Percentiles rank a stretch among this genome's conserved stretches.
These are phyloP conservation scores for Boeremia lycopersici DNA, from an alignment of 2,329 filamentous ascomycete genomes.

Conservation along the genomic window DNA sequence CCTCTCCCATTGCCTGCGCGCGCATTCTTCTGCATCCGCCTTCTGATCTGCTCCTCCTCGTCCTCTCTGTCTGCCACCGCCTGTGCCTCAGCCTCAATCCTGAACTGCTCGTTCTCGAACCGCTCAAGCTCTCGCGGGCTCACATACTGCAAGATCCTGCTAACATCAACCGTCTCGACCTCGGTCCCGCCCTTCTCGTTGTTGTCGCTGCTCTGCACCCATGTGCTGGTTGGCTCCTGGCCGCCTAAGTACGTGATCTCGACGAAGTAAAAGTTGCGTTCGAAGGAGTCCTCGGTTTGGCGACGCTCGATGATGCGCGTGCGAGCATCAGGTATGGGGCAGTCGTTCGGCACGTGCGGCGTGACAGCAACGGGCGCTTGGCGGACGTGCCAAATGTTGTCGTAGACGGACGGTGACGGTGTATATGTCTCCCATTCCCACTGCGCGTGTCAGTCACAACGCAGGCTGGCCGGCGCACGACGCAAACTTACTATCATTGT, in stretches of 20 bases:
- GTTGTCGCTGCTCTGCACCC: slow-evolving; percentile 12
- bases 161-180: slow-evolving; percentile 32
- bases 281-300: slow-evolving; percentile 31
- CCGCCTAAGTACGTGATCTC: slow-evolving; percentile 19
- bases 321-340: slow-evolving; percentile 36
- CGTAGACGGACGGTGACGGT: slow-evolving; percentile 36
- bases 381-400: slow-evolving; percentile 38
- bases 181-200: slow-evolving; percentile 14
- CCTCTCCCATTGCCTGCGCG: slow-evolving; percentile 10
- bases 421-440: slow-evolving; percentile 40
- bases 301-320: slow-evolving; percentile 39
- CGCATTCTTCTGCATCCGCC: slow-evolving; percentile 34
- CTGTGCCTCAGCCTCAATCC: slow-evolving; percentile 35
- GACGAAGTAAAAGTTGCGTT: slow-evolving; percentile 36
- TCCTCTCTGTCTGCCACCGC: slow-evolving; percentile 26
- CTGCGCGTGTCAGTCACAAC: slow-evolving; percentile 18
- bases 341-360: slow-evolving; percentile 26
- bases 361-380: slow-evolving; percentile 37
- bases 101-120: slow-evolving; percentile 42
- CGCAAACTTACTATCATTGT: slow-evolving; percentile 21
- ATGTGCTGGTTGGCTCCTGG: neutral
- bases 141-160: slow-evolving; percentile 38
- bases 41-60: slow-evolving; percentile 25
- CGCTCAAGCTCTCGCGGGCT: slow-evolving; percentile 38
- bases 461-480: neutral